Base-by-base conservation (phyloP, 2,329 filamentous ascomycete genomes). In the Colletotrichum eleusines region DNA sequence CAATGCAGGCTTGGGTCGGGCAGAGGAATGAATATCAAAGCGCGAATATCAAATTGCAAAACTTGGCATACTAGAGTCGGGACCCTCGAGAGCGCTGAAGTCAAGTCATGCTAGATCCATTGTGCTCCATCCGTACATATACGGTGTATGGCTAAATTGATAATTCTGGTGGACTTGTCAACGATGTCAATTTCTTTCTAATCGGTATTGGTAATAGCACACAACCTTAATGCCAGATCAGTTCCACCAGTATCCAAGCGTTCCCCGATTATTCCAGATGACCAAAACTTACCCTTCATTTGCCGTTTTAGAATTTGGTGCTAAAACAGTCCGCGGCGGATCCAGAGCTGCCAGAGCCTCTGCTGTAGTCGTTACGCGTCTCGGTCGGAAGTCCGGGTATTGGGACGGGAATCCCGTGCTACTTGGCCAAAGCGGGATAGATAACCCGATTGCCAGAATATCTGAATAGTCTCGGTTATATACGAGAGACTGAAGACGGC, bases 81-180 rank as follows among this genome's bases (percentile, higher is more conserved):
- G 65, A 6, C 66, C 20, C 12, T 63, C 59, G 31, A 80, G 54
- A 6, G 75, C 75, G 14, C 72, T 76, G 65, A 81, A 81, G 0
- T 77, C 79, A 5, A 81, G 28, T 80, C 78, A 82, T 2, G 78
- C 75, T 2, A 80, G 80, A 54, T 81, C 78, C 63, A 81, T 78
- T 0, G 76, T 81, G 2, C 78, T 80, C 79, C 78, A 81, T 1
- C 80, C 80, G 40, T 44, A 65, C 66, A 81, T 44, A 65, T 67
- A 81, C 80, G 40, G 78, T 80, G 28, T 81, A 80, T 5, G 80
- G 80, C 79, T 78, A 82, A 31, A 81, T 81, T 0, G 80, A 80
- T n/a, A 82, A 72, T 23, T 80, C 78, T 9, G 80, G 78, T 5
- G 80, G 79, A 57, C 72, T 72, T 35, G 2, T 20, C 1, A 5